Conservation (phyloP, 2,329 filamentous ascomycete species). For the Fusarium transvaalense region DNA sequence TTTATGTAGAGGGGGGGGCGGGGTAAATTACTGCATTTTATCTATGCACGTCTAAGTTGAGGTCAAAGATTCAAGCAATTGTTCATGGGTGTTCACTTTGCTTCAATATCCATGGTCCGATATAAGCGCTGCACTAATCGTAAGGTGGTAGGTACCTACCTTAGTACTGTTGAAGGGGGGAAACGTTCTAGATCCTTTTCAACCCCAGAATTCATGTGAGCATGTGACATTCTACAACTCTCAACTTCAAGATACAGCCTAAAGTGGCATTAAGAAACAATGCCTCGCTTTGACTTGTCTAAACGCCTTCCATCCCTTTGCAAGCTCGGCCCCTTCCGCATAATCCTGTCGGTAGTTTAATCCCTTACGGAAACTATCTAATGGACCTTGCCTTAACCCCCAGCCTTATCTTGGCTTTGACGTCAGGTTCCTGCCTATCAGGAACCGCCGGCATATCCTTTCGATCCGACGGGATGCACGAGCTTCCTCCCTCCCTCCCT, state of each 20-base stretch:
- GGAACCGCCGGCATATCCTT: conserved; percentile 41
- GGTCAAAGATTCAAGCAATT: not conserved
- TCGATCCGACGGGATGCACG: not conserved
- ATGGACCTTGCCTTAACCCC: not conserved
- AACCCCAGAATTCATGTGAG: not conserved
- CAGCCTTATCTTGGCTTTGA: conserved; percentile 38
- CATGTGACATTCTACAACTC: conserved; percentile 9
- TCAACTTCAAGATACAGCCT: not conserved
- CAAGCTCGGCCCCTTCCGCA: conserved; percentile 22
- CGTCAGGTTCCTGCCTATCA: conserved; percentile 48
- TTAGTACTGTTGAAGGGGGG: not conserved
- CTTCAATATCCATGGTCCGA: not conserved
- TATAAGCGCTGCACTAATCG: conserved; percentile 17
- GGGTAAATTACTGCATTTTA: not conserved
- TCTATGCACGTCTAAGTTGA: not conserved
- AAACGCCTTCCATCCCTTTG: conserved; percentile 2
- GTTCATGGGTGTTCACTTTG: not conserved
- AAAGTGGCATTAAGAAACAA: not conserved
- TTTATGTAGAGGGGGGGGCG: conserved; percentile 31
- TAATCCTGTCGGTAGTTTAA: not conserved
- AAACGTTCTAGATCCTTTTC: not conserved
- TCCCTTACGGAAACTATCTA: not conserved
- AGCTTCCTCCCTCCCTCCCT: conserved; percentile 1
- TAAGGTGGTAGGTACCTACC: not conserved
- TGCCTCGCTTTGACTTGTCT: not conserved